Evolutionary conservation across 2,329 filamentous ascomycete genomes (phyloP).

Genomic region (Xylariaceae sp.): DNA sequence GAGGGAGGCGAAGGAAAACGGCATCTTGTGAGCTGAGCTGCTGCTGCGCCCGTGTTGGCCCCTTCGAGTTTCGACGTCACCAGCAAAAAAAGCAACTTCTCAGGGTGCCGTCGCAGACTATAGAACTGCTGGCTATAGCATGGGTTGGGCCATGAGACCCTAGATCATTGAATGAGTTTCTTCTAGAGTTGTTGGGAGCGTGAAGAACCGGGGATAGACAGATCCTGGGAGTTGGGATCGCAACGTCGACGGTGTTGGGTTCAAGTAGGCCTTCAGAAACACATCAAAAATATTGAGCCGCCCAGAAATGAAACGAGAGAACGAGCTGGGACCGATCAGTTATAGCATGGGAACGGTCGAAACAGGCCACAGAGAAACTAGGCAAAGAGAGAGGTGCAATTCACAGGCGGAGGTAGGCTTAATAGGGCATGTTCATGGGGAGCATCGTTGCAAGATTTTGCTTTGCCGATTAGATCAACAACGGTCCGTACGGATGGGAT

Average conservation of each 20-base stretch:
- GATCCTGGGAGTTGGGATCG: neutral
- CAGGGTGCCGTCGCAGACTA: conserved; percentile 7
- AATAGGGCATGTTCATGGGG: conserved; percentile 4
- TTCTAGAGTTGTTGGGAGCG: neutral
- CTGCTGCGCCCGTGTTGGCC: conserved; percentile 10
- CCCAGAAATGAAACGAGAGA: conserved; percentile 10
- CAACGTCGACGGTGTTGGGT: neutral
- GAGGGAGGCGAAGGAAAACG: conserved; percentile 22
- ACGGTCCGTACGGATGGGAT: neutral
- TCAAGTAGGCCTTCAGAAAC: neutral
- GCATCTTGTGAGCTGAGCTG: conserved; percentile 20
- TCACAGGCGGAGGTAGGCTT: conserved; percentile 7
- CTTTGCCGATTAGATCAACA: conserved; percentile 3
- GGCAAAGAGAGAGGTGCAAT: conserved; percentile 14
- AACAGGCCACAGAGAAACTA: conserved; percentile 15
- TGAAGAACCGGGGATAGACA: neutral
- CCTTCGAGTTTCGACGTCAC: conserved; percentile 9
- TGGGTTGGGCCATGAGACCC: neutral
- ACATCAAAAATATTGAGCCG: neutral
- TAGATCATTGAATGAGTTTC: neutral
- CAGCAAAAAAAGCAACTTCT: conserved; percentile 15
- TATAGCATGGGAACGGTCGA: conserved; percentile 17
- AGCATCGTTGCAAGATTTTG: conserved; percentile 5
- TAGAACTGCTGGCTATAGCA: neutral
- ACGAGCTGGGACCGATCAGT: conserved; percentile 19